Percentiles rank a stretch among this genome's conserved stretches.
These are phyloP conservation scores for Prunella vulgaris DNA, from an alignment of 257 asterid genomes.

Conservation along the genomic window DNA sequence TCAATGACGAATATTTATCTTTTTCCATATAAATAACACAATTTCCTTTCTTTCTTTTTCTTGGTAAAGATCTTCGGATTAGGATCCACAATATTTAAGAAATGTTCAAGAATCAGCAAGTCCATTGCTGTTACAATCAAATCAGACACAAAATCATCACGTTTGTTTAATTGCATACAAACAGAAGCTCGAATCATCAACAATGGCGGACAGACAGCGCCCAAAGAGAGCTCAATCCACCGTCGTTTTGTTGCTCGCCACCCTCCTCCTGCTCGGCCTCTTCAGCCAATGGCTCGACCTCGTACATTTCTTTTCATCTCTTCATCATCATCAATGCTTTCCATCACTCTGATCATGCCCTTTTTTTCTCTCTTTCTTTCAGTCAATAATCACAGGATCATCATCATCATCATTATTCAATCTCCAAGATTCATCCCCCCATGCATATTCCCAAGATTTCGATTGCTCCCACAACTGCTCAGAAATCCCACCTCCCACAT, in stretches of 20 bases:
- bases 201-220: conserved; percentile 34
- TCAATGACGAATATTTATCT: too few relatives aligned
- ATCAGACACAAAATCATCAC: background rate
- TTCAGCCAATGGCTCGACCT: conserved; percentile 48
- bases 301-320: conserved; percentile 32
- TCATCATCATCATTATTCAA: conserved; percentile 13
- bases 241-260: conserved; percentile 30
- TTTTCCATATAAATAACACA: too few relatives aligned
- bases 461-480: conserved; percentile 56
- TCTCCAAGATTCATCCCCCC: conserved; percentile 27
- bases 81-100: too few relatives aligned
- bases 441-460: conserved; percentile 34
- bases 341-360: background rate
- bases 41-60: too few relatives aligned
- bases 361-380: too few relatives aligned
- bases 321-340: background rate
- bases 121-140: background rate
- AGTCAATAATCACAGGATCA: conserved; percentile 44
- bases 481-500: conserved; percentile 20
- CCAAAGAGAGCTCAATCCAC: conserved; percentile 32
- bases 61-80: too few relatives aligned
- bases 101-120: background rate
- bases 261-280: conserved; percentile 32
- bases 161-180: background rate
- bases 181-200: conserved; percentile 3